Evolutionary conservation across 164 flowering plant species (phyloP), one percentile per base, ranked within the genome.

Genomic region (Amborella trichopoda): DNA sequence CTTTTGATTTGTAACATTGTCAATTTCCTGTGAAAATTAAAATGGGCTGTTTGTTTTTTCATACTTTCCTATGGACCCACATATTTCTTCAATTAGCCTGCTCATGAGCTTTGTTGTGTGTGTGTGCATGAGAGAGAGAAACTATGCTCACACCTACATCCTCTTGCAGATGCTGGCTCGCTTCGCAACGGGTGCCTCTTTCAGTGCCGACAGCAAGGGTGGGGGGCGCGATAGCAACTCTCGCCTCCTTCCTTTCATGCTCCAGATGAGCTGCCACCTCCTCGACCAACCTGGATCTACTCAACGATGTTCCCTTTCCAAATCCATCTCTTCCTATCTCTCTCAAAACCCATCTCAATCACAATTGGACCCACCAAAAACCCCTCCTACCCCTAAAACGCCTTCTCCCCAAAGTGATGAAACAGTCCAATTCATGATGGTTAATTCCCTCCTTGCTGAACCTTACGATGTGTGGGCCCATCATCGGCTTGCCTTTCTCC

Each of bases 401-500:
- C 40, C 81, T 18, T 63, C 81, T 2, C 26, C 30, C 6, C 83
- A 74, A 9, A 38, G 41, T n/a, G 99, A 87, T 44, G 96, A 93
- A 55, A 82, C 88, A 19, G 88, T 93, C 37, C 99, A 93, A 55
- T 88, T 82, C 65, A 93, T 93, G 99, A 88, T 93, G 99, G 95
- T 87, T 19, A 82, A 72, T 49, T 93, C 99, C 6, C 81, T 93
- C 30, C 80, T 93, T 4, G 72, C 86, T 0, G 95, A 84, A 58
- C 82, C 96, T 1, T 88, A 93, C 38, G 94, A 84, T 50, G 77
- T 80, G 20, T 93, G 99, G 99, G 43, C 75, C 55, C 78, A 70
- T 40, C 93, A 84, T 49, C 91, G 96, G 2, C 69, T 75, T 20
- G 62, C 73, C 28, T 93, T 93, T 68, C 53, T 93, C 64, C 89